Percentiles rank a stretch among this genome's conserved stretches.
phyloP scores from a whole-genome alignment of 2,329 filamentous ascomycete genomes.

The Fusarium tanahbumbuense region DNA sequence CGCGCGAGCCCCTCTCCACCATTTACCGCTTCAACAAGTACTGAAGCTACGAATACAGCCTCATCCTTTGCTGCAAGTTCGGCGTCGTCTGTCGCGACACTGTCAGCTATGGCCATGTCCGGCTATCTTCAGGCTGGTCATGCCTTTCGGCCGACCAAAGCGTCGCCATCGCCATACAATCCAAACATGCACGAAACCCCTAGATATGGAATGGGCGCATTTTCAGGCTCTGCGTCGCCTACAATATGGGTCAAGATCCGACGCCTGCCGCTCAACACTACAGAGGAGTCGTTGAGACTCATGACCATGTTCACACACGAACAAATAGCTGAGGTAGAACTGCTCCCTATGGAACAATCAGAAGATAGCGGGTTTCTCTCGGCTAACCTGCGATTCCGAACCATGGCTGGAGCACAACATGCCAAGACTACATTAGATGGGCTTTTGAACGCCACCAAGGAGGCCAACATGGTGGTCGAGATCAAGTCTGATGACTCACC shows the following conservation, averaged over 20 bases:
- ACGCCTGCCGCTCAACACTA: conserved; percentile 64
- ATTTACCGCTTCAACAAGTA: conserved; percentile 38
- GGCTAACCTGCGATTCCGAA: conserved; percentile 66
- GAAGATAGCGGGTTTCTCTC: conserved; percentile 63
- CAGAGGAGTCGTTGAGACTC: conserved; percentile 64
- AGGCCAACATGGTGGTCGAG: conserved; percentile 68
- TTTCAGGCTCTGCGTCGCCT: conserved; percentile 51
- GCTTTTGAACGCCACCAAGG: conserved; percentile 61
- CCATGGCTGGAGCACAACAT: conserved; percentile 64
- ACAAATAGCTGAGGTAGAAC: conserved; percentile 60
- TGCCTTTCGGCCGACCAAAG: conserved; percentile 51
- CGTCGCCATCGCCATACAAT: conserved; percentile 51
- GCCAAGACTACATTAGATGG: conserved; percentile 69
- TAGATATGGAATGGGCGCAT: conserved; percentile 56
- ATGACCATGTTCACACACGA: conserved; percentile 72
- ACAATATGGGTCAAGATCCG: conserved; percentile 63
- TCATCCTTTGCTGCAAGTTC: conserved; percentile 10
- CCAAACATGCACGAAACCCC: conserved; percentile 54
- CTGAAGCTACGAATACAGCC: conserved; percentile 3
- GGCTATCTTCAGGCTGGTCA: conserved; percentile 52
- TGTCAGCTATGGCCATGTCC: conserved; percentile 58
- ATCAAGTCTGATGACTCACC: conserved; percentile 59
- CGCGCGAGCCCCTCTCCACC: conserved; percentile 50
- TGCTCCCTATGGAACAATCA: conserved; percentile 62
- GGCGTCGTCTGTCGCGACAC: conserved; percentile 1